Conservation (phyloP, 2,329 filamentous ascomycete species). For the Apiospora marii region DNA sequence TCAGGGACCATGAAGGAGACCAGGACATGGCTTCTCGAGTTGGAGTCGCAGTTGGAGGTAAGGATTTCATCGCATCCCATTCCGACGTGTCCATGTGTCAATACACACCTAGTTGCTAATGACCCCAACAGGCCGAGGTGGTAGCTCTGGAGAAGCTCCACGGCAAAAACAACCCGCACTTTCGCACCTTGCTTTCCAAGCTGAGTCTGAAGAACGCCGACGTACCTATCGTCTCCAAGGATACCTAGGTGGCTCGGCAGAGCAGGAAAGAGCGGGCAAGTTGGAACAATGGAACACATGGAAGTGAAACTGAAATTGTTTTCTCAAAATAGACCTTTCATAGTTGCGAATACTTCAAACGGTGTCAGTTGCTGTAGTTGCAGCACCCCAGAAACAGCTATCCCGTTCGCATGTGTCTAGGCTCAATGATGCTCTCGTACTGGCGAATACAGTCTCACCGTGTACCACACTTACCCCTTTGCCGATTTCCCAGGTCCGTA, state of each 20-base stretch:
- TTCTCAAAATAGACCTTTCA: too few relatives aligned
- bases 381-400: too few relatives aligned
- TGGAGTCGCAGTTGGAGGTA: not conserved
- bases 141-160: not conserved
- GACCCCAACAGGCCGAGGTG: not conserved
- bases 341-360: too few relatives aligned
- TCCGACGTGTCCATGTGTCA: not conserved
- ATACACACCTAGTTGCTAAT: not conserved
- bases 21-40: not conserved
- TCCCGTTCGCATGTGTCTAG: too few relatives aligned
- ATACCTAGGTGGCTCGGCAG: too few relatives aligned
- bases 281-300: too few relatives aligned
- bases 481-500: constrained; percentile 41
- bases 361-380: too few relatives aligned
- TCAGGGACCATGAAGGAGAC: not conserved
- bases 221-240: too few relatives aligned
- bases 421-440: not conserved
- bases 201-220: not conserved
- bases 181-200: not conserved
- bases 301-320: too few relatives aligned
- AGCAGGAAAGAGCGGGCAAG: too few relatives aligned
- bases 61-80: not conserved
- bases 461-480: not conserved
- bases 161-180: not conserved
- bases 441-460: not conserved